Evolutionary conservation across 257 asterid genomes (phyloP), one percentile per base, ranked within the genome.

Genomic region (Ballota nigra): DNA sequence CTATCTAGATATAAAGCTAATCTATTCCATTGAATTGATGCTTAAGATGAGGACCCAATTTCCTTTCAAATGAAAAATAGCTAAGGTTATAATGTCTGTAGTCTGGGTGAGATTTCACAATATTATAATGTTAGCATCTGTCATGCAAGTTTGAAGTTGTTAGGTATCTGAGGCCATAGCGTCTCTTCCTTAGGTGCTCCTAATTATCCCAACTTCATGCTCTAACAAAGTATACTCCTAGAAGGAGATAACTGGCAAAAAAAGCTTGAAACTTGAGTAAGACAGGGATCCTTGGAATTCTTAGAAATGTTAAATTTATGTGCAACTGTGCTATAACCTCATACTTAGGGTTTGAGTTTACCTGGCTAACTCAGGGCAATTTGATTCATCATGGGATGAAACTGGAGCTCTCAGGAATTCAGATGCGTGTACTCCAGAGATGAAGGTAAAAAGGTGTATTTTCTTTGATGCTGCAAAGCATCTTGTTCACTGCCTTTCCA

Each of bases 371-470:
- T 49, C 82, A 84, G 89, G 81, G 51, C 77, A 78, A 68, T 75
- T 79, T 18, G 76, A 70, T 71, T 57, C 85, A 63, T 77, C 89
- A 55, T 79, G 83, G 80, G 83, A 40, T 73, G 84, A 74, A 64
- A 20, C 82, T 75, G 84, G 77, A 73, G 80, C 73, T 70, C 72
- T 72, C 68, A 80, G 82, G 70, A 83, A 63, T 77, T 72, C 90
- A 40, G 90, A 83, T 80, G 86, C 82, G 5, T 75, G 81, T 58
- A 86, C 88, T 62, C 88, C 88, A 34, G 90, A 86, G 80, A 81
- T 79, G 80, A 81, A 79, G 89, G 89, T 84, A 81, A 72, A 75
- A 72, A 64, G 81, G 79, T 79, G 77, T 63, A 78, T 68, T 79
- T 60, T 79, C 62, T 68, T 56, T 69, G 69, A 41, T 74, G 80